A percentile compares a stretch with the other conserved stretches of the same genome.
phyloP scores from a whole-genome alignment of 75 land plant species.

The Sequoia sempervirens region DNA sequence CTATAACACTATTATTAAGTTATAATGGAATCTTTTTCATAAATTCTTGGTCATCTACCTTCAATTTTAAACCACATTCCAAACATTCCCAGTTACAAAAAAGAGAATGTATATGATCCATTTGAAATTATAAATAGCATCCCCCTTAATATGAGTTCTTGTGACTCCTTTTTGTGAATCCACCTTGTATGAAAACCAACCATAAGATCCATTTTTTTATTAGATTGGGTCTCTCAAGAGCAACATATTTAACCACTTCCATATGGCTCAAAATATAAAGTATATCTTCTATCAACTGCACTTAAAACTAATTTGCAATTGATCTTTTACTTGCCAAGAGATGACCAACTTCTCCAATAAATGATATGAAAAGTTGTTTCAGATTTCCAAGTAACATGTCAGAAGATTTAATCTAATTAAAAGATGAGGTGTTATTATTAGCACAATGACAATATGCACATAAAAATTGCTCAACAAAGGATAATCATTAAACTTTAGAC shows the following conservation, averaged over 20 bases:
- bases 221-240: conserved; percentile 45
- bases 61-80: conserved; percentile 12
- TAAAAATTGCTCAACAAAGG: too few species aligned
- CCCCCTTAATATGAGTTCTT: conserved; percentile 69
- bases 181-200: conserved; percentile 80
- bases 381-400: conserved; percentile 63
- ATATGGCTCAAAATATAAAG: conserved; percentile 75
- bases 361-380: conserved; percentile 56
- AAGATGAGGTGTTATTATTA: conserved; percentile 69
- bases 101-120: conserved; percentile 59
- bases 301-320: conserved; percentile 28
- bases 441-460: too few species aligned
- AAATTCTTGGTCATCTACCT: too few species aligned
- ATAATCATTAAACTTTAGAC: too few species aligned
- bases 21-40: too few species aligned
- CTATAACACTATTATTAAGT: too few species aligned
- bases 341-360: conserved; percentile 66
- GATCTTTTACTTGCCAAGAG: conserved; percentile 49
- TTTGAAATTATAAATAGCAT: conserved; percentile 50
- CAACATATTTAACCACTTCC: conserved; percentile 56
- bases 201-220: conserved; percentile 62
- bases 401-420: conserved; percentile 63
- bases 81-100: conserved; percentile 56
- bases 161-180: conserved; percentile 74
- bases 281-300: conserved; percentile 70